Evolutionary conservation across 176 grass and related monocot genomes (phyloP).

Genomic region (Pontederia paniculata): DNA sequence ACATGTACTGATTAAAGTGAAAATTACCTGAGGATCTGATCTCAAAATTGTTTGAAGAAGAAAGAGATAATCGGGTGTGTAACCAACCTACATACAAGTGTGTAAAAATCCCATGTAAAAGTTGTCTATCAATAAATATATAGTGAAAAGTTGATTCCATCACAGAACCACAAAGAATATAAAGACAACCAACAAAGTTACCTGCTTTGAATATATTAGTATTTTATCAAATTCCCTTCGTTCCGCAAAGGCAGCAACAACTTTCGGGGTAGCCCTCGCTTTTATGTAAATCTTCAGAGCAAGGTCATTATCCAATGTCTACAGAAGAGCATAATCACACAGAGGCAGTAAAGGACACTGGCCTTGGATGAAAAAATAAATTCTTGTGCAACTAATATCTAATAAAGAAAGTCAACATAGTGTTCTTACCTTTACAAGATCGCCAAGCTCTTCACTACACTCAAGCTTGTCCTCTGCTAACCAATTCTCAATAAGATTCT

Average conservation of each 20-base stretch:
- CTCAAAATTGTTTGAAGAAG: conserved; percentile 26
- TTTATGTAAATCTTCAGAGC: conserved; percentile 1
- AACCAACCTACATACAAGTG: conserved; percentile 48
- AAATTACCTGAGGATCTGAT: conserved; percentile 72
- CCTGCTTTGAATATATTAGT: conserved; percentile 85
- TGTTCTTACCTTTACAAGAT: conserved; percentile 58
- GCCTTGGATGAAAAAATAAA: not conserved
- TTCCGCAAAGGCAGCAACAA: conserved; percentile 6
- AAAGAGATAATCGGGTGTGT: conserved; percentile 18
- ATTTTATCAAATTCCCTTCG: conserved; percentile 43
- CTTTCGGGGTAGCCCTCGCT: conserved; percentile 4
- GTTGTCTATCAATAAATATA: no score
- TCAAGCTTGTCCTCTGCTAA: conserved; percentile 84
- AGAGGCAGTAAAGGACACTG: not conserved
- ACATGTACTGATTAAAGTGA: not conserved
- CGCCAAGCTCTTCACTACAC: conserved; percentile 80
- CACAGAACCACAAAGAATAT: conserved; percentile 20
- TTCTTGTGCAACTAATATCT: conserved; percentile 55
- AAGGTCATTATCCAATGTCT: conserved; percentile 3
- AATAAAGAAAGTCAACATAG: not conserved
- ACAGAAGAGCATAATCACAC: not conserved
- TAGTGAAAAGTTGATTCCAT: no score
- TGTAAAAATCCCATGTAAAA: no score
- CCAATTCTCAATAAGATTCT: conserved; percentile 85
- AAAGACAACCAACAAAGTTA: conserved; percentile 7